Base-by-base conservation (phyloP, 2,329 filamentous ascomycete genomes). In the Huntiella bhutanensis region DNA sequence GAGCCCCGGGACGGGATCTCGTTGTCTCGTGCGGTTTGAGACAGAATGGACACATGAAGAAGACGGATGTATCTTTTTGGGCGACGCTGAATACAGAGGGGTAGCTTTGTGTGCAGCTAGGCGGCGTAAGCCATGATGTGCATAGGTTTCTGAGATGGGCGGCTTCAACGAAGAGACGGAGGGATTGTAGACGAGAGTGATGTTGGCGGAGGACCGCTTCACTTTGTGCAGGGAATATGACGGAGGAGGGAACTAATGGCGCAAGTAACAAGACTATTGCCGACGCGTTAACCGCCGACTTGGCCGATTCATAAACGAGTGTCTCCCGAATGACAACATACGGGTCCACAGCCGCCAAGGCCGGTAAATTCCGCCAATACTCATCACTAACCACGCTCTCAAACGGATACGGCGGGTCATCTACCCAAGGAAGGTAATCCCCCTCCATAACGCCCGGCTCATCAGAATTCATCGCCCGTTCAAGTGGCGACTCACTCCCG, bases 131-230 rank as follows among this genome's bases (percentile, higher is more conserved):
- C 15, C 70, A 71, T n/a, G 61, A 60, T 10, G 74, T 62, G 54
- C 71, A 76, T 6, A 79, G 58, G 43, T 80, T 79, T 2, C 75
- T 71, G 12, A 80, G 61, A 0, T 76, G 63, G 0, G 75, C 64
- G 0, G 75, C 75, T 54, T 78, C 72, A 16, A 71, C 63, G 53
- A 77, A 78, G 33, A 76, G 64, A 17, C 65, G 62, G 67, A 78
- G 72, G 44, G 62, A 62, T 63, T 70, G 73, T 1, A 80, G 67
- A 0, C 75, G 71, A 4, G 63, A 59, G 53, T 80, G 74, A 45
- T 78, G 72, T 49, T 77, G 72, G 6, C 69, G 64, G 1, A 80
- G 57, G 19, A 79, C 68, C 10, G 70, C 70, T 4, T 62, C 60
- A 2, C 73, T 73, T 51, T 73, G 73, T 50, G 71, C 60, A 8